These are phyloP conservation scores for Catharanthus roseus DNA, from an alignment of 257 asterid species.

Conservation along the genomic window DNA sequence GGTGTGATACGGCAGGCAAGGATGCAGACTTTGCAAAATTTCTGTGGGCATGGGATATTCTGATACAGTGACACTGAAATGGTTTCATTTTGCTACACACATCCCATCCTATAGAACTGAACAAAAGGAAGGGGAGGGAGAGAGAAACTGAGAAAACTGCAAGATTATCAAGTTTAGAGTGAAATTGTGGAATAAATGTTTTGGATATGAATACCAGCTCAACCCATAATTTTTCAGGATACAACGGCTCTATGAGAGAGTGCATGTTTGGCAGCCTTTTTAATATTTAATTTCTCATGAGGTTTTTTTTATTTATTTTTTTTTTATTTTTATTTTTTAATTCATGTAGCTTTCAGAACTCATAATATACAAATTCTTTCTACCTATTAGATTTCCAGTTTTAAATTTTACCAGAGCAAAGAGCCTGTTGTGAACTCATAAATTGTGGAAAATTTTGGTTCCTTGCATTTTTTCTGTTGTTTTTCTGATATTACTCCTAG, in stretches of 20 bases:
- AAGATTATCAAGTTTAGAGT: background rate
- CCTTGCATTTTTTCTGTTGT: background rate
- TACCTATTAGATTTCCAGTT: background rate
- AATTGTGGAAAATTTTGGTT: background rate
- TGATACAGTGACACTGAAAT: background rate
- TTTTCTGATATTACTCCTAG: constrained; percentile 4
- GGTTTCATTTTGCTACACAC: background rate
- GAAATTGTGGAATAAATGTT: background rate
- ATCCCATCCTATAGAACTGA: background rate
- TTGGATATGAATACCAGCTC: background rate
- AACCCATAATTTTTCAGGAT: background rate
- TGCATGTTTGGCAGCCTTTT: no score
- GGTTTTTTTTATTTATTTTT: background rate
- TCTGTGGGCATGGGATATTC: background rate
- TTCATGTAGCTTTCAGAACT: background rate
- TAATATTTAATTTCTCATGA: background rate
- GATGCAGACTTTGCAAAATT: background rate
- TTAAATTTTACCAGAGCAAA: background rate
- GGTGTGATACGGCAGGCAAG: background rate
- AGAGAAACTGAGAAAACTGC: background rate
- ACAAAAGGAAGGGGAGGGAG: background rate
- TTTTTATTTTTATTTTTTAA: background rate
- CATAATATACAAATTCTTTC: background rate
- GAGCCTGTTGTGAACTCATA: background rate
- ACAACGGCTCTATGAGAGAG: background rate